phyloP scores from a whole-genome alignment of 2,329 filamentous ascomycete genomes.

The Didymella pinodella region DNA sequence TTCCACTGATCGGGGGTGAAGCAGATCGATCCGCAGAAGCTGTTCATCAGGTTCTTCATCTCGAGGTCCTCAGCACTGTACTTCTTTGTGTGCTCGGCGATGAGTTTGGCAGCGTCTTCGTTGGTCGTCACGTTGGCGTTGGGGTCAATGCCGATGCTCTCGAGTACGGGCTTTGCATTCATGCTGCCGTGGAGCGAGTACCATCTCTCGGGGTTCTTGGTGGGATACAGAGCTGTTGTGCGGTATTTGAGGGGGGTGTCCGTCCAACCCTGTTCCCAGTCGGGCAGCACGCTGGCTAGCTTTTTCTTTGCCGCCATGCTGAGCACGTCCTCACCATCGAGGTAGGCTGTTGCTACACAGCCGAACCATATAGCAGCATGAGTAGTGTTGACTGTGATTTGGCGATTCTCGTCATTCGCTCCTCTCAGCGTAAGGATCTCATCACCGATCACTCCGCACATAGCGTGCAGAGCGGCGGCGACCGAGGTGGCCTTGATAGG shows the following conservation, averaged over 20 bases:
- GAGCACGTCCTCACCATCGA: slow-evolving; percentile 46
- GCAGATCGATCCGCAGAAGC: slow-evolving; percentile 53
- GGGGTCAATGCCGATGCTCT: slow-evolving; percentile 57
- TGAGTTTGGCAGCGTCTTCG: slow-evolving; percentile 35
- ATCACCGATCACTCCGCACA: slow-evolving; percentile 55
- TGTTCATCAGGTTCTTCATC: slow-evolving; percentile 27
- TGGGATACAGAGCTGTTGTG: slow-evolving; percentile 52
- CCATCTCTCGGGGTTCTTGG: slow-evolving; percentile 55
- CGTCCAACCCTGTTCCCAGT: slow-evolving; percentile 53
- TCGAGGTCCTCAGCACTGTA: slow-evolving; percentile 45
- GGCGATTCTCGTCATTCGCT: slow-evolving; percentile 23
- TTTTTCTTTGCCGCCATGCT: slow-evolving; percentile 39
- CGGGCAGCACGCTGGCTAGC: slow-evolving; percentile 41
- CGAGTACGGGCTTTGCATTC: slow-evolving; percentile 54
- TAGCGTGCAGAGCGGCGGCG: slow-evolving; percentile 54
- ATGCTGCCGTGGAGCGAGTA: slow-evolving; percentile 63
- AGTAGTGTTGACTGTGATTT: slow-evolving; percentile 57
- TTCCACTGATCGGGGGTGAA: slow-evolving; percentile 57
- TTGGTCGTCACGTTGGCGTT: slow-evolving; percentile 19
- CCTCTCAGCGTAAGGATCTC: slow-evolving; percentile 49
- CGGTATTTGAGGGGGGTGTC: slow-evolving; percentile 52
- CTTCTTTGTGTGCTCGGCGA: slow-evolving; percentile 30
- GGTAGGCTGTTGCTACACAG: slow-evolving; percentile 49
- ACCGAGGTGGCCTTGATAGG: slow-evolving; percentile 56
- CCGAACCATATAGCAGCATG: slow-evolving; percentile 58